phyloP scores from a whole-genome alignment of 257 asterid species.

The Ballota nigra region DNA sequence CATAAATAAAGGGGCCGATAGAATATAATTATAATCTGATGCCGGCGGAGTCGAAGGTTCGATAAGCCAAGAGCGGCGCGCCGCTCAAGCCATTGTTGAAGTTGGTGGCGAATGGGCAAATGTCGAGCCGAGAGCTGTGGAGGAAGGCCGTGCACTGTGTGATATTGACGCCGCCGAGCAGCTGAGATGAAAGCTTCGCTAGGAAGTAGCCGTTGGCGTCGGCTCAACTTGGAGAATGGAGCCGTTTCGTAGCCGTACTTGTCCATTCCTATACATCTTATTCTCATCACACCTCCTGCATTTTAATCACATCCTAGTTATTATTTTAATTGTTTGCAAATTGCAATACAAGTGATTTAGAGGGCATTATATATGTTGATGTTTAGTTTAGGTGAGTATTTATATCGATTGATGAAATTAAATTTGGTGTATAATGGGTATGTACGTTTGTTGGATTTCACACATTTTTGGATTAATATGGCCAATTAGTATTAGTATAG shows the following conservation, averaged over 20 bases:
- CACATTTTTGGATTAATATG: too few relatives aligned
- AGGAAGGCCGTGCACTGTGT: constrained; percentile 54
- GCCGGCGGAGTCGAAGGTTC: constrained; percentile 27
- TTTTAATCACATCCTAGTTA: not conserved
- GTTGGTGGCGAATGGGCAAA: constrained; percentile 34
- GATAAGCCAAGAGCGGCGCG: constrained; percentile 33
- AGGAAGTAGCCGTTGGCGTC: constrained; percentile 56
- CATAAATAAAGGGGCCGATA: constrained; percentile 41
- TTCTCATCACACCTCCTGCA: constrained; percentile 48
- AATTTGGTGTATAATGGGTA: too few relatives aligned
- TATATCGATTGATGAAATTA: too few relatives aligned
- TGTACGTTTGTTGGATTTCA: too few relatives aligned
- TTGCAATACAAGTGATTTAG: too few relatives aligned
- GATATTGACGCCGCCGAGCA: constrained; percentile 34
- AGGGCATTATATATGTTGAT: too few relatives aligned
- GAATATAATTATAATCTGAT: constrained; percentile 45
- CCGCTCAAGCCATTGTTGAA: constrained; percentile 34
- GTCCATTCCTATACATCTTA: constrained; percentile 49
- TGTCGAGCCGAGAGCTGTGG: constrained; percentile 39
- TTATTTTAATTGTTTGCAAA: too few relatives aligned
- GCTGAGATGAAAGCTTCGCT: constrained; percentile 36
- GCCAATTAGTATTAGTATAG: too few relatives aligned
- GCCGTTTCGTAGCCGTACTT: constrained; percentile 53
- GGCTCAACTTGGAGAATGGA: constrained; percentile 49
- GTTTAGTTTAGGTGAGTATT: too few relatives aligned